Base-by-base conservation (phyloP, 192 early-diverging fungal species). In the Cetraspora pellucida region DNA sequence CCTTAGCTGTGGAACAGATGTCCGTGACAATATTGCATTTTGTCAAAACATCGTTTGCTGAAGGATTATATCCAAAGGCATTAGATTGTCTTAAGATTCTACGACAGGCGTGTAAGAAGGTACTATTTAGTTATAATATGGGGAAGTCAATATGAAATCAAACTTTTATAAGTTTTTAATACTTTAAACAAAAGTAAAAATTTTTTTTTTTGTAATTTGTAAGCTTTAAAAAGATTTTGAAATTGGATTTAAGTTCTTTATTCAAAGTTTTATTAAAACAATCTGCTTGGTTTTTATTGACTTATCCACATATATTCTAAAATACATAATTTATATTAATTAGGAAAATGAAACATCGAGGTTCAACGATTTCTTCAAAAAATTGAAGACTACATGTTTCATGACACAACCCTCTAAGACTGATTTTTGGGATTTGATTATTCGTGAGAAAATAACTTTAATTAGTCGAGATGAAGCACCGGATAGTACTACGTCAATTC, bases 31-130 rank as follows among this genome's bases (percentile, higher is more conserved):
- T 92, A 19, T 31, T 75, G 16, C 77, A 86, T 46, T 52, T 89
- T 45, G 82, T 90, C 19, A 78, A 80, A 43, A 79, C 84, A 2
- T 91, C 88, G 5, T 85, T 89, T 78, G 84, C 83, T n/a, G 80
- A 85, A 67, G 82, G 85, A 60, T 75, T 85, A 28, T 89, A 88
- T 75, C 79, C 80, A 31, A 92, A 90, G 74, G 89, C 88, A 2
- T 50, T 89, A 13, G 72, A 83, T 13, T 90, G 89, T 74, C 65
- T 92, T 23, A 80, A 81, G 54, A 82, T 79, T 13, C 72, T 92
- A n/a, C 80, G 91, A 14, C 37, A 14, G 59, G 79, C 19, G 71
- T 58, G 21, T 82, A 75, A 54, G 63, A 59, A 25, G 47, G 50
- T 57, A 72, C n/a, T 10, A 37, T 45, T 25, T 11, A 49, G 60